Conservation (phyloP, 164 flowering plant species). For the Sextonia rubra region DNA sequence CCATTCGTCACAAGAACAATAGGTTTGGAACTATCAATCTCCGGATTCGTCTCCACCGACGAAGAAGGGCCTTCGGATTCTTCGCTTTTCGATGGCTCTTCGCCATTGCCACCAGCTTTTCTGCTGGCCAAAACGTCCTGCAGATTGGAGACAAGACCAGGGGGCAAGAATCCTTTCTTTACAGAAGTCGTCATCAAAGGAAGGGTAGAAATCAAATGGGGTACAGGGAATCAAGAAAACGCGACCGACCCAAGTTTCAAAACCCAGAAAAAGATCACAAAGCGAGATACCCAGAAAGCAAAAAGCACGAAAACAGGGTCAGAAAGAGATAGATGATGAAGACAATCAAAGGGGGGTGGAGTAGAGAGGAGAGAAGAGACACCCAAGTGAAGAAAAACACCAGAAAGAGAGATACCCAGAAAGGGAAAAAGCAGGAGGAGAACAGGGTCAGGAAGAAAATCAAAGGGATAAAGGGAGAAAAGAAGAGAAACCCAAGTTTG, state of each 20-base stretch:
- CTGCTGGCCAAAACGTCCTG: slow-evolving; percentile 49
- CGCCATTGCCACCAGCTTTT: background rate
- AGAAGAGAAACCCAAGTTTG: slow-evolving; percentile 1
- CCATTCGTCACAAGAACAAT: slow-evolving; percentile 75
- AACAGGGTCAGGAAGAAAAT: too few relatives aligned
- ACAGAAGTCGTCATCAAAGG: slow-evolving; percentile 36
- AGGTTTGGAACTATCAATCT: slow-evolving; percentile 43
- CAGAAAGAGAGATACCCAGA: background rate
- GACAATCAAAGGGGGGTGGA: background rate
- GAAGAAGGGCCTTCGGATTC: slow-evolving; percentile 29
- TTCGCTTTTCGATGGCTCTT: slow-evolving; percentile 12
- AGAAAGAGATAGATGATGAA: background rate
- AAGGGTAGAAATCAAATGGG: background rate
- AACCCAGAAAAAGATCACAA: background rate
- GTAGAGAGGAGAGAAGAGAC: background rate
- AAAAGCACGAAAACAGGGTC: background rate
- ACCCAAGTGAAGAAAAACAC: background rate
- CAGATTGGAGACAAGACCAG: slow-evolving; percentile 76
- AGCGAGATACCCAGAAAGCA: slow-evolving; percentile 6
- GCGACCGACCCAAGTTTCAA: slow-evolving; percentile 3
- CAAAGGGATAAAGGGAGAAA: too few relatives aligned
- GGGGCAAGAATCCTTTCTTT: slow-evolving; percentile 64
- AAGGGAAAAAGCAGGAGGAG: background rate
- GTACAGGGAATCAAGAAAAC: background rate
- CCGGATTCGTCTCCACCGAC: slow-evolving; percentile 12